Evolutionary conservation across 1,284 basidiomycete genomes (phyloP), one percentile per base, ranked within the genome.

Genomic region (Papiliotrema nemorosa): DNA sequence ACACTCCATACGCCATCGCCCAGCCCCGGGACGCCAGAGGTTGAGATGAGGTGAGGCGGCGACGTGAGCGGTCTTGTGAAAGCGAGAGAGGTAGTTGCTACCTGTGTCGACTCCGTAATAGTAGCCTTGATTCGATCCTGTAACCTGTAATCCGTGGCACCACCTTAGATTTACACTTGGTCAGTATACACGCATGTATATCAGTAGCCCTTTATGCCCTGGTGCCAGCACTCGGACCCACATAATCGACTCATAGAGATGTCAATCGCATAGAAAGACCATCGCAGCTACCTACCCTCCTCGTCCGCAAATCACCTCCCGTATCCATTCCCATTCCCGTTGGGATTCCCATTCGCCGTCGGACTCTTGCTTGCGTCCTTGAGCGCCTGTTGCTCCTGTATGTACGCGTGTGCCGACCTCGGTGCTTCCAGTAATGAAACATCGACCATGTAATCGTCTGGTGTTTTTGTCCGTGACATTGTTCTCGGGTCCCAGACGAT

Each of bases 401-500:
- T 54, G 33, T 64, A 52, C 26, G 50, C 46, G 3, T 47, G 49
- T 10, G 69, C 70, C 21, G 62, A 57, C 44, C 61, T 52, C 22
- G 71, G 71, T 16, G 57, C 55, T 54, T 73, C 71, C 31, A 73
- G 50, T 27, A 63, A 41, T n/a, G 55, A 50, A 16, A 58, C 49
- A 43, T 71, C 67, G 42, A 74, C 56, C 37, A 60, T 62, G 41
- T 69, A 73, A 40, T 73, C 71, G 46, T 67, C 66, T 9, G 58
- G 56, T 27, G 69, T 73, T 37, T 68, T 62, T 45, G 63, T 63
- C 24, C 64, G 60, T 27, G 57, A 54, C 52, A 69, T 72, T 37
- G 62, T 66, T 33, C 57, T 53, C n/a, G 69, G 69, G 55, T 75
- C 70, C 54, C 72, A 71, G 40, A 72, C 66, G 55, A 67, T 60